Evolutionary conservation across 2,329 filamentous ascomycete species (phyloP).

Genomic region (Pseudogymnoascus sp.): DNA sequence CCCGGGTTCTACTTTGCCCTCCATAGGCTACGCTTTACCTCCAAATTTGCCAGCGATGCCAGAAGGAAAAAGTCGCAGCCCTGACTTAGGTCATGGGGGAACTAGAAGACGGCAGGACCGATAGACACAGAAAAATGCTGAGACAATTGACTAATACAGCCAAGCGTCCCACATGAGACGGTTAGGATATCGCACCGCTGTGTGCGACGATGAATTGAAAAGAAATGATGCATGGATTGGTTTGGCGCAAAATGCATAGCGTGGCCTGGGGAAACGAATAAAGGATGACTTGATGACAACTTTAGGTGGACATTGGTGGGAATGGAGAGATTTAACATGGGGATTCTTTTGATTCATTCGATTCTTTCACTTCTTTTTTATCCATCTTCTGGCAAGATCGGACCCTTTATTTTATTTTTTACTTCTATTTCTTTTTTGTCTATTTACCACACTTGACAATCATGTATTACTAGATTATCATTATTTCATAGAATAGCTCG

Average conservation of each 20-base stretch:
- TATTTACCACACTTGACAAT: slow-evolving; percentile 16
- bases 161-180: background rate
- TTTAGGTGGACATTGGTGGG: background rate
- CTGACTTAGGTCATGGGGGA: background rate
- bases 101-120: slow-evolving; percentile 5
- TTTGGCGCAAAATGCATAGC: slow-evolving; percentile 4
- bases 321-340: background rate
- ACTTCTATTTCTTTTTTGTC: slow-evolving; percentile 17
- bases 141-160: background rate
- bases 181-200: background rate
- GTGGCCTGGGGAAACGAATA: background rate
- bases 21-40: slow-evolving; percentile 17
- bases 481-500: slow-evolving; percentile 2
- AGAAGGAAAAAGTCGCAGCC: background rate
- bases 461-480: slow-evolving; percentile 7
- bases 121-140: background rate
- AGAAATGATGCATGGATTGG: background rate
- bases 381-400: slow-evolving; percentile 18
- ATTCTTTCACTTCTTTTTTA: slow-evolving; percentile 9
- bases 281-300: background rate
- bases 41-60: background rate
- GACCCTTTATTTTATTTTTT: slow-evolving; percentile 15
- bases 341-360: background rate
- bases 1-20: slow-evolving; percentile 34
- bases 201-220: background rate